A percentile compares a stretch with the other conserved stretches of the same genome.
Evolutionary conservation across 176 grass and related monocot genomes (phyloP).

Genomic region (Rhynchospora breviuscula): DNA sequence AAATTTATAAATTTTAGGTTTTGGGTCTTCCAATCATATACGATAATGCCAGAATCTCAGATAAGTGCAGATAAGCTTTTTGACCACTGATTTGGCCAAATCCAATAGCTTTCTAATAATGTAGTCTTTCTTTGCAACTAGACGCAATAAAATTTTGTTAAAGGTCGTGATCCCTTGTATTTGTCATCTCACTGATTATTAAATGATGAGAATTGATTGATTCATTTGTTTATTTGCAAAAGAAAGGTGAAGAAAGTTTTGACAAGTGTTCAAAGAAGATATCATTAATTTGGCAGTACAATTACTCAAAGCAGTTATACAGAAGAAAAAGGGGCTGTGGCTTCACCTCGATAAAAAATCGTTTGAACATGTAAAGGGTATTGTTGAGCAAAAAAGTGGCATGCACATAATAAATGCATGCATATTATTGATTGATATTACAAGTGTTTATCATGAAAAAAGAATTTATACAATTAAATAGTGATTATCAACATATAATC

Average conservation of each 20-base stretch:
- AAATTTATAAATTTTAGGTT: slow-evolving; percentile 19
- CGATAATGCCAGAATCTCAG: slow-evolving; percentile 23
- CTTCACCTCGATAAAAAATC: not conserved
- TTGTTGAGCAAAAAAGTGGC: not conserved
- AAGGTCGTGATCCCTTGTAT: slow-evolving; percentile 5
- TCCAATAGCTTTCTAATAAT: slow-evolving; percentile 22
- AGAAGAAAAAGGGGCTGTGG: not conserved
- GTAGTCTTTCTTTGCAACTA: not conserved
- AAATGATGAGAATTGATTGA: not conserved
- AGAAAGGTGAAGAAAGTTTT: not conserved
- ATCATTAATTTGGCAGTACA: not conserved
- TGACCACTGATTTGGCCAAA: slow-evolving; percentile 31
- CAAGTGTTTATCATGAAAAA: too few relatives aligned
- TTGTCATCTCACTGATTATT: not conserved
- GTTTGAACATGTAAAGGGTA: not conserved
- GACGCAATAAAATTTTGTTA: not conserved
- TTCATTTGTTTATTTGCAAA: not conserved
- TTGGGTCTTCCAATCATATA: slow-evolving; percentile 22
- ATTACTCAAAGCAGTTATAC: not conserved
- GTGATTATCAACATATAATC: too few relatives aligned
- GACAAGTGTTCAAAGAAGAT: not conserved
- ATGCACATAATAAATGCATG: not conserved
- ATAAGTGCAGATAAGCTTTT: slow-evolving; percentile 24
- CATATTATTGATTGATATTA: too few relatives aligned
- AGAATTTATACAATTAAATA: too few relatives aligned